A percentile compares a stretch with the other conserved stretches of the same genome.
Evolutionary conservation across 768 basidiomycete genomes (phyloP).

Genomic region (Strobilomyces confusus): DNA sequence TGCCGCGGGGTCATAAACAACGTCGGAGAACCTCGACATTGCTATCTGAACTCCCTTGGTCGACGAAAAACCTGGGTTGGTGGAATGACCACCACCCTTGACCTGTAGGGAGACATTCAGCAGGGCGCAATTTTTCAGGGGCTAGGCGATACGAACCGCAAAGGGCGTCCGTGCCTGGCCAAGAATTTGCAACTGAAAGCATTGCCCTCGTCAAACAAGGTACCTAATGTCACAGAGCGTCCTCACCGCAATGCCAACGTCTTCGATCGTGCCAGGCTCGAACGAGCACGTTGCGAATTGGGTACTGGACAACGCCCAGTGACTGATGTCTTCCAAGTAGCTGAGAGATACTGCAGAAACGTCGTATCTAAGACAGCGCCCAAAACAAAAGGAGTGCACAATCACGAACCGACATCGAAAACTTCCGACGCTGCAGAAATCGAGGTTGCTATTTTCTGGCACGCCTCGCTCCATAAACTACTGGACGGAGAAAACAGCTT

Average conservation of each 20-base stretch:
- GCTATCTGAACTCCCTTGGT: conserved; percentile 54
- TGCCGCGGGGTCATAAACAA: conserved; percentile 34
- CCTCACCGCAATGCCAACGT: conserved; percentile 35
- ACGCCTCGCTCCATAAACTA: background rate
- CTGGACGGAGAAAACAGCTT: background rate
- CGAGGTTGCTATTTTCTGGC: background rate
- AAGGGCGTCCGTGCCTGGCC: conserved; percentile 40
- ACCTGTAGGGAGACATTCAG: conserved; percentile 33
- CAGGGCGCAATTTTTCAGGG: background rate
- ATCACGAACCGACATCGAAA: background rate
- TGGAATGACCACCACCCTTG: conserved; percentile 56
- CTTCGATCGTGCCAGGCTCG: background rate
- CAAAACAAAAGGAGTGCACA: background rate
- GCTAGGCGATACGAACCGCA: conserved; percentile 16
- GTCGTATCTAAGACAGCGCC: background rate
- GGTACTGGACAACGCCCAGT: background rate
- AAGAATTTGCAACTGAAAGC: conserved; percentile 9
- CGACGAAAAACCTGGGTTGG: conserved; percentile 55
- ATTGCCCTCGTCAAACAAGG: background rate
- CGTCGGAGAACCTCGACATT: conserved; percentile 45
- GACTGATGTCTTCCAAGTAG: background rate
- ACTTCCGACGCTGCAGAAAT: conserved; percentile 6
- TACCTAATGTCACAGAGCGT: background rate
- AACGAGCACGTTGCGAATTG: conserved; percentile 12
- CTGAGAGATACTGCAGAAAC: background rate